phyloP scores from a whole-genome alignment of 1,284 basidiomycete species.

The Kalmanozyma brasiliensis region DNA sequence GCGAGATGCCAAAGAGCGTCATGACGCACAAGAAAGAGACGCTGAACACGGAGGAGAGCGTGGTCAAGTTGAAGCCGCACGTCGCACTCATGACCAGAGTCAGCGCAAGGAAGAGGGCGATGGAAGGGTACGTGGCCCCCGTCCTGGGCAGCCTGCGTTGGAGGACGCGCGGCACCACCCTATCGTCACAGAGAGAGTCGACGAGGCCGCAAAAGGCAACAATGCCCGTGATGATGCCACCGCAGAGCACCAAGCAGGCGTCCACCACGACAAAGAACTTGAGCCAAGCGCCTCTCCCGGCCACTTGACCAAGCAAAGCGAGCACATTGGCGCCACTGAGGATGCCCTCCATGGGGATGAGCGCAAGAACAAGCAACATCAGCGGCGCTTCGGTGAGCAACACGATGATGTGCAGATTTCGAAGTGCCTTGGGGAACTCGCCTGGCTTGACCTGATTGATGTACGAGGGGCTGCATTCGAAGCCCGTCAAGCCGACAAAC shows the following conservation, averaged over 20 bases:
- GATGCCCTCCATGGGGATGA: constrained; percentile 35
- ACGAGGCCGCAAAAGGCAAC: constrained; percentile 44
- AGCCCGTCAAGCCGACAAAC: constrained; percentile 57
- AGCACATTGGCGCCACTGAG: constrained; percentile 48
- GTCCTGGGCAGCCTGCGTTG: constrained; percentile 72
- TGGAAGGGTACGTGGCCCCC: constrained; percentile 73
- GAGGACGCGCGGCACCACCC: constrained; percentile 74
- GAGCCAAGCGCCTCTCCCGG: constrained; percentile 43
- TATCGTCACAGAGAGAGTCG: constrained; percentile 68
- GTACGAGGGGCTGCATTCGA: constrained; percentile 56
- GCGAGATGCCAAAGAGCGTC: constrained; percentile 75
- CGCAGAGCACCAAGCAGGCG: constrained; percentile 52
- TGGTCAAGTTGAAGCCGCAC: constrained; percentile 72
- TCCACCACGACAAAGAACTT: constrained; percentile 51
- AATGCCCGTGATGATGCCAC: constrained; percentile 56
- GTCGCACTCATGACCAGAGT: constrained; percentile 74
- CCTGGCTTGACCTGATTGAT: constrained; percentile 49
- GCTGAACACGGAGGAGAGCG: constrained; percentile 56
- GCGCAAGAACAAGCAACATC: constrained; percentile 51
- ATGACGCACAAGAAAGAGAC: constrained; percentile 76
- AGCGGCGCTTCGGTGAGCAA: constrained; percentile 49
- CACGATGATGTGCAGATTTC: constrained; percentile 47
- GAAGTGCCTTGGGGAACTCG: constrained; percentile 47
- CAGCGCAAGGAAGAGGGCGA: constrained; percentile 72
- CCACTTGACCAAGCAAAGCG: constrained; percentile 32